Evolutionary conservation across 2,329 filamentous ascomycete species (phyloP).

Genomic region (Exophiala lecanii-corni): DNA sequence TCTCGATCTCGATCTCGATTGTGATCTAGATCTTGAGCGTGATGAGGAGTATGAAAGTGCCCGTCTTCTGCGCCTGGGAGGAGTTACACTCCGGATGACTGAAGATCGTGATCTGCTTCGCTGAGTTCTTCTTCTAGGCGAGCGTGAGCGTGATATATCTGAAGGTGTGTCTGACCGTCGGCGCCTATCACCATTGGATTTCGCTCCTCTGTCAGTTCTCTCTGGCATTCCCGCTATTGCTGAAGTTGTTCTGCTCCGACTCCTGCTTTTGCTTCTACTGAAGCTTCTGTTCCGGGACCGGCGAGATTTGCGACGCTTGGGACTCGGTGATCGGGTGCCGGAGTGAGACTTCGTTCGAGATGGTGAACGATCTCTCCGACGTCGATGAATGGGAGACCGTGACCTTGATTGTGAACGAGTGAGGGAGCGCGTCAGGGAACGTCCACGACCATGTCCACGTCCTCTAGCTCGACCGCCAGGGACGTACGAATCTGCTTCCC

Average conservation of each 20-base stretch:
- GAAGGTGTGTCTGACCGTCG: constrained; percentile 46
- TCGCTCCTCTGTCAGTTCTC: constrained; percentile 29
- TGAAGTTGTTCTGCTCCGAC: constrained; percentile 11
- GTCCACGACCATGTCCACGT: constrained; percentile 33
- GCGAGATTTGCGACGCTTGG: constrained; percentile 18
- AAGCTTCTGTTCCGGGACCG: constrained; percentile 8
- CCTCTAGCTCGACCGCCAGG: constrained; percentile 40
- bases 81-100: constrained; percentile 36
- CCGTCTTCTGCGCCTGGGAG: constrained; percentile 28
- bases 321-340: constrained; percentile 30
- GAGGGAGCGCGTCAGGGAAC: constrained; percentile 34
- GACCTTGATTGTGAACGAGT: constrained; percentile 30
- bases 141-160: constrained; percentile 52
- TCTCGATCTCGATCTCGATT: constrained; percentile 37
- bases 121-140: constrained; percentile 46
- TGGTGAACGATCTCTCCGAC: constrained; percentile 33
- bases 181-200: constrained; percentile 36
- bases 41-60: constrained; percentile 34
- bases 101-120: constrained; percentile 36
- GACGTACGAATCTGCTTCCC: constrained; percentile 55
- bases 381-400: constrained; percentile 19
- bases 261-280: constrained; percentile 6
- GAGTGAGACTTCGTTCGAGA: constrained; percentile 17
- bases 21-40: constrained; percentile 36
- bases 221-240: constrained; percentile 34